Percentiles rank a stretch among this genome's conserved stretches.
phyloP scores from a whole-genome alignment of 2,329 filamentous ascomycete species.

The Aspergillus spinulosporus region DNA sequence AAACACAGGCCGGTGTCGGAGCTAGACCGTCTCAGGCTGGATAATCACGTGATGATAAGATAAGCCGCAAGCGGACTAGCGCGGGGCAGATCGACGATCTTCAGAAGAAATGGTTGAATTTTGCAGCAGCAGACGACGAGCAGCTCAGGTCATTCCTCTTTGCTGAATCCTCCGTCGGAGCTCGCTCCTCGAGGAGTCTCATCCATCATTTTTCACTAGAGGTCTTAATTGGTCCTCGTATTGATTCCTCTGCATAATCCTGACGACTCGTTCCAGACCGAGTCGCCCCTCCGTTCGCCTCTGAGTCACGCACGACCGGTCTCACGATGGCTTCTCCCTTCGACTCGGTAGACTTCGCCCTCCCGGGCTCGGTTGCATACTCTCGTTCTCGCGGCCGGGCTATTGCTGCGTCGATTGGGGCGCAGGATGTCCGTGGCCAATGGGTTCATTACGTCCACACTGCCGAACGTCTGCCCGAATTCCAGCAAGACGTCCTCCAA shows the following conservation, averaged over 20 bases:
- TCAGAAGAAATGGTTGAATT: constrained; percentile 21
- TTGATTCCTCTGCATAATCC: background rate
- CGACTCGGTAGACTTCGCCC: constrained; percentile 36
- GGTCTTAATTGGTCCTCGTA: constrained; percentile 17
- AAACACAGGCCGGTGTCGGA: too few relatives aligned
- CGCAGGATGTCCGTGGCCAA: constrained; percentile 47
- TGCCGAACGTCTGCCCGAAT: constrained; percentile 48
- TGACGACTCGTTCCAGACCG: background rate
- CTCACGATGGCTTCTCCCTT: constrained; percentile 35
- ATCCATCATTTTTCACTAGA: constrained; percentile 17
- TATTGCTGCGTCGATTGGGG: constrained; percentile 46
- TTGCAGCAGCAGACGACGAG: constrained; percentile 20
- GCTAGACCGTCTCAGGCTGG: too few relatives aligned
- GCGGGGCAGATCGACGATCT: constrained; percentile 24
- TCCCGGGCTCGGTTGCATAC: constrained; percentile 46
- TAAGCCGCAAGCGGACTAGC: constrained; percentile 31
- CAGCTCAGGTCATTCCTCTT: constrained; percentile 21
- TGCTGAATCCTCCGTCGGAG: constrained; percentile 22
- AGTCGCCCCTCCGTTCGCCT: constrained; percentile 2
- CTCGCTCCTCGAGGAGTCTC: constrained; percentile 24
- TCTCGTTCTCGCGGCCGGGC: constrained; percentile 48
- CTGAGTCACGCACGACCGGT: constrained; percentile 13
- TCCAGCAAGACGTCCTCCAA: constrained; percentile 55
- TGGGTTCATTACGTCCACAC: constrained; percentile 67
- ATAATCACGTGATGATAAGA: constrained; percentile 9